Conservation (phyloP, 164 flowering plant species). For the Annona squamosa region DNA sequence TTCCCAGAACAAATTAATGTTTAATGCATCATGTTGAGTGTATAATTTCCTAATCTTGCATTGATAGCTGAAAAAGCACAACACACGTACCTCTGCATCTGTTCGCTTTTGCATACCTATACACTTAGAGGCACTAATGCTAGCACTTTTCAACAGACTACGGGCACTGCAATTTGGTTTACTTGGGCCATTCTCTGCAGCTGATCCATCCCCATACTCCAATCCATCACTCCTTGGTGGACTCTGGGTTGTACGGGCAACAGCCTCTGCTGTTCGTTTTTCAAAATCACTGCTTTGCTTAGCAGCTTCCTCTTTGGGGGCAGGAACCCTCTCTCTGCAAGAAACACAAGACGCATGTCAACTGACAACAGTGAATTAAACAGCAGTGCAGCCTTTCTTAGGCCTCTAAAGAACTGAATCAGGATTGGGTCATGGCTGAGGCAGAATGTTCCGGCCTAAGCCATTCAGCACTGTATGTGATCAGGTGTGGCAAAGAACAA, state of each 20-base stretch:
- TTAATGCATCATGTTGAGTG: background rate
- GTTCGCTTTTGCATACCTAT: constrained; percentile 21
- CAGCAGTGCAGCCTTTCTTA: too few species aligned
- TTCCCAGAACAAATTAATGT: background rate
- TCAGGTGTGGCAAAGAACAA: too few species aligned
- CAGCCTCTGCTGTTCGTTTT: constrained; percentile 27
- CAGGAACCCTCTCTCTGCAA: constrained; percentile 64
- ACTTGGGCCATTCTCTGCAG: constrained; percentile 20
- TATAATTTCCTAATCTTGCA: background rate
- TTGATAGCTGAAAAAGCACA: background rate
- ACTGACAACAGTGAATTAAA: too few species aligned
- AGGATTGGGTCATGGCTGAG: too few species aligned
- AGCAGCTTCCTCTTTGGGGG: constrained; percentile 30
- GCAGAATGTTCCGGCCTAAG: too few species aligned
- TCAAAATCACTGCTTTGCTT: constrained; percentile 25
- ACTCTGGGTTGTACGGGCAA: constrained; percentile 32
- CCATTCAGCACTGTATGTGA: too few species aligned
- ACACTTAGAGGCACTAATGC: constrained; percentile 56
- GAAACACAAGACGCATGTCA: background rate
- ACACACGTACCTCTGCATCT: constrained; percentile 30
- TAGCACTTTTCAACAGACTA: constrained; percentile 46
- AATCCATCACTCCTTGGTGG: constrained; percentile 28
- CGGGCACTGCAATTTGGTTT: constrained; percentile 31
- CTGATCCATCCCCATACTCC: constrained; percentile 11
- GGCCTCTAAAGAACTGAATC: too few species aligned